Base-by-base conservation (phyloP, 805 yeast genomes). In the Priceomyces melissophilus region DNA sequence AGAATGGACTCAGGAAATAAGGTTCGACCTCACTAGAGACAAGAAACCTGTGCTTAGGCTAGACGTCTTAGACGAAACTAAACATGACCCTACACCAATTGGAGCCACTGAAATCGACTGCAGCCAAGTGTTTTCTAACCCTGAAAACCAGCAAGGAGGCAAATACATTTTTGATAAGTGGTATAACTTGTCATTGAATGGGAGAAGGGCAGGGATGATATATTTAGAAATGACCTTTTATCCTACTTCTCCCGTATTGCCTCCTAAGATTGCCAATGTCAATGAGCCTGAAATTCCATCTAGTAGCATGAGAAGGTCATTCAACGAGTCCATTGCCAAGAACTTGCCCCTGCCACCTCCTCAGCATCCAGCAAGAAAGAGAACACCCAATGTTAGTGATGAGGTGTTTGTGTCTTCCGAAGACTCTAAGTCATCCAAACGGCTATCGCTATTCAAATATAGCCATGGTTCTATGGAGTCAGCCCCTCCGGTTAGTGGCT, bases 171-270 rank as follows among this genome's bases (percentile, higher is more conserved):
- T 76, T 53, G 97, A 93, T 59, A 72, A 74, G 23, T 91, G 98
- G 98, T 86, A 83, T 55, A 79, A 78, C 25, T 65, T 93, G 42
- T 65, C 71, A 32, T 78, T 78, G 55, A 81, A 81, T 35, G 82
- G 79, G 14, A 79, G 81, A 51, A 79, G 83, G 41, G 96, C 96
- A 1, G 99, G 99, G 2, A 86, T 79, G 60, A 79, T 93, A 1
- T 91, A 81, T 60, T 65, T 93, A 41, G 98, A 93, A 54, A 82
- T 93, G 84, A 88, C 97, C 0, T 93, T 87, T 56, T 87, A 87
- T 56, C 93, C 96, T 2, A 51, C 61, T 37, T 72, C 69, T 3
- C 75, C 75, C 1, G 52, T 69, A 4, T 47, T 67, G 16, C 75
- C 75, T 3, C 71, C 74, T 7, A 70, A 69, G 41, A 35, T 63